These are phyloP conservation scores for Nepenthes gracilis DNA, from an alignment of 148 eudicot species.

Conservation along the genomic window DNA sequence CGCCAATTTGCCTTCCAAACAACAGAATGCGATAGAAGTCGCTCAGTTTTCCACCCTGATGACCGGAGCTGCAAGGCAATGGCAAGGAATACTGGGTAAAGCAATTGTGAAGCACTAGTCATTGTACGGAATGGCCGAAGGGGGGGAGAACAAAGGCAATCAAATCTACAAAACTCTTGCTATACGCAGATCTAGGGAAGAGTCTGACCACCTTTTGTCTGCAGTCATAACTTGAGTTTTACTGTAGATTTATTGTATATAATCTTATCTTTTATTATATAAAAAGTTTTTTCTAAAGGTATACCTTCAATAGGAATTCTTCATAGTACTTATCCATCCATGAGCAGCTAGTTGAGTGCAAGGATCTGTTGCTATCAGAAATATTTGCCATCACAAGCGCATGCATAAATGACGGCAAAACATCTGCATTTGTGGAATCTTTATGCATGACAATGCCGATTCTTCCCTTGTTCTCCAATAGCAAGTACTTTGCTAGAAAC, in stretches of 20 bases:
- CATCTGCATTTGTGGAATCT: conserved; percentile 55
- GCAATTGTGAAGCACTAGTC: too few species aligned
- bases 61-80: conserved; percentile 45
- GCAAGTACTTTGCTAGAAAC: conserved; percentile 56
- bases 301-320: conserved; percentile 55
- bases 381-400: conserved; percentile 75
- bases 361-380: conserved; percentile 24
- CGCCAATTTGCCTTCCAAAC: conserved; percentile 86
- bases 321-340: conserved; percentile 84
- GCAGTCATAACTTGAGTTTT: too few species aligned
- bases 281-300: neutral
- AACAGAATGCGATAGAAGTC: conserved; percentile 62
- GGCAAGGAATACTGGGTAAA: too few species aligned
- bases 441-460: conserved; percentile 58
- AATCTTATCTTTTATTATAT: too few species aligned
- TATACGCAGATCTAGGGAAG: too few species aligned
- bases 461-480: conserved; percentile 46
- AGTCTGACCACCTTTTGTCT: too few species aligned
- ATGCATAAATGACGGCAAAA: conserved; percentile 68
- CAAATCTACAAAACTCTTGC: too few species aligned
- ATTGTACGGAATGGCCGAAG: too few species aligned
- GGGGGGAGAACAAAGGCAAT: too few species aligned
- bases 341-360: conserved; percentile 46
- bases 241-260: too few species aligned
- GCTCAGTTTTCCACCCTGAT: conserved; percentile 76